These are phyloP conservation scores for Closterium sp. DNA, from an alignment of 139 green algal species.

Conservation along the genomic window DNA sequence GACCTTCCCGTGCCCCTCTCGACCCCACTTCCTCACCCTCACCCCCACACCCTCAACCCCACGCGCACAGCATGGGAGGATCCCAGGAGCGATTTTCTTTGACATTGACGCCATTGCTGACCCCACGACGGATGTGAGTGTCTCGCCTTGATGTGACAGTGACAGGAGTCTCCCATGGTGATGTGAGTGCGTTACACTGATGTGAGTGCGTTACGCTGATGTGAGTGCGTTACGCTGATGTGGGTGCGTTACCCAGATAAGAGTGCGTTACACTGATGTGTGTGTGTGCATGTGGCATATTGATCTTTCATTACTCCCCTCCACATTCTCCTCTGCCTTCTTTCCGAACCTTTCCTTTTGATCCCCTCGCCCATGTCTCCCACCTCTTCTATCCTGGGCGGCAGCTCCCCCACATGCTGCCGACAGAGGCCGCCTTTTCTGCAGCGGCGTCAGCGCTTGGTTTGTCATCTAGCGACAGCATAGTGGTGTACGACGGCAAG, in stretches of 20 bases:
- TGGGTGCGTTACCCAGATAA: too few relatives aligned
- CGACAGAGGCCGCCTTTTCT: conserved; percentile 65
- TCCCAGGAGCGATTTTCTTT: conserved; percentile 40
- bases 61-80: too few relatives aligned
- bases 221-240: too few relatives aligned
- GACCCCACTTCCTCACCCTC: too few relatives aligned
- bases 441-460: conserved; percentile 78
- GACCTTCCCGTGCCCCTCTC: too few relatives aligned
- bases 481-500: conserved; percentile 89
- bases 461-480: conserved; percentile 61
- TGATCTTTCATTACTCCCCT: neutral
- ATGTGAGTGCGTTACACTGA: too few relatives aligned
- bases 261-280: too few relatives aligned
- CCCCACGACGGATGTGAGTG: conserved; percentile 27
- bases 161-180: too few relatives aligned
- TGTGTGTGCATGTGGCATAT: too few relatives aligned
- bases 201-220: too few relatives aligned
- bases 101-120: conserved; percentile 35
- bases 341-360: neutral
- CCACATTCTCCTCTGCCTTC: neutral
- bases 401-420: conserved; percentile 83
- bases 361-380: neutral
- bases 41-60: neutral
- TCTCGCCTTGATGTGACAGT: too few relatives aligned
- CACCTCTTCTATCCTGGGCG: neutral